Base-by-base conservation (phyloP, 768 basidiomycete genomes). In the Xerocomus spinulosus region DNA sequence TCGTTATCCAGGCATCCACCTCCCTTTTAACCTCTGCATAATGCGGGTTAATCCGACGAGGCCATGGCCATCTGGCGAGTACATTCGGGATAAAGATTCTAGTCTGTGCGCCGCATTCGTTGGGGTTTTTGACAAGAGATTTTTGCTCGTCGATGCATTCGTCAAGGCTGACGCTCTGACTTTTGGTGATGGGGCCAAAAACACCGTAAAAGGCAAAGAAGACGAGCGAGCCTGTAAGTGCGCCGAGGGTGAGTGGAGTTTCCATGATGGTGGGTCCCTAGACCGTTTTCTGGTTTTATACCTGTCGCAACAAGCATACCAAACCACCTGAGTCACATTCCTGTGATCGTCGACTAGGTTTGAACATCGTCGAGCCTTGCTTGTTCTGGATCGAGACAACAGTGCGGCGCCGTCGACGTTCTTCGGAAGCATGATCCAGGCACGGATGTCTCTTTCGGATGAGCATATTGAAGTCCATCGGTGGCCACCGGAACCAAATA, bases 41-140 rank as follows among this genome's bases (percentile, higher is more conserved):
- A 20, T 49, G 2, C 5, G 44, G 41, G 26, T 48, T 48, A 12
- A 51, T 44, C 12, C 32, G 53, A 18, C 57, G 50, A 4, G 50
- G 45, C 53, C 53, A 58, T 1, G 56, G 57, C 57, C 57, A 59
- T 41, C 53, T 49, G 14, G 39, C 49, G 20, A 58, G 57, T 10
- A 39, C 37, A 28, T 55, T 37, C 0, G 57, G 57, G 14, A 58
- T 43, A 35, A 59, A 58, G 18, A 58, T 14, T 29, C 24, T 33
- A 3, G 29, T n/a, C 5, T 7, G 37, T 25, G 4, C n/a, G 2
- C 3, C 29, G 17, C 7, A 3, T 24, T 9, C 9, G 2, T 14
- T 6, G 29, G 1, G 20, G 13, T 24, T 24, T 20, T 25, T 21
- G 10, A 6, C 9, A 8, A n/a, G 5, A 2, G 33, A 21, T 1